Evolutionary conservation across 75 land plant genomes (phyloP).

Genomic region (Larix kaempferi): DNA sequence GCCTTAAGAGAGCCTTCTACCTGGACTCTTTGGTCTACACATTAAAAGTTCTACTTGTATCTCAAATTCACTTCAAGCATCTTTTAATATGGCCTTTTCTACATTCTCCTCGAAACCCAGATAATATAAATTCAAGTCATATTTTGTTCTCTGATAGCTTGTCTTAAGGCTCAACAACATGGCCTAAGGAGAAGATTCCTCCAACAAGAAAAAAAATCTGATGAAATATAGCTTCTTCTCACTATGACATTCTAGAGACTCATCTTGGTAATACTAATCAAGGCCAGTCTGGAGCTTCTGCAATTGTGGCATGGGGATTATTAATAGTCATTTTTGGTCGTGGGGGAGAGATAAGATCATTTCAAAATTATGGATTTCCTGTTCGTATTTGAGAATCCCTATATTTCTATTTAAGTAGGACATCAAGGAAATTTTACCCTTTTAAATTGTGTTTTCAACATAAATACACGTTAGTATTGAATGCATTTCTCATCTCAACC

Average conservation of each 20-base stretch:
- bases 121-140: constrained; percentile 25
- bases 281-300: neutral
- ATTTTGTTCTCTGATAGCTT: constrained; percentile 51
- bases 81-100: neutral
- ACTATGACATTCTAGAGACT: neutral
- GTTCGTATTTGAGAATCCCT: constrained; percentile 19
- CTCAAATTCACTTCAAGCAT: constrained; percentile 2
- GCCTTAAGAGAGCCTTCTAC: too few relatives aligned
- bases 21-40: too few relatives aligned
- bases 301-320: constrained; percentile 43
- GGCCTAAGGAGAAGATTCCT: constrained; percentile 83
- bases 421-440: neutral
- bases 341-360: constrained; percentile 58
- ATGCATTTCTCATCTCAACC: neutral
- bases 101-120: neutral
- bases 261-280: neutral
- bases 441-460: neutral
- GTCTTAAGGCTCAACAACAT: constrained; percentile 16
- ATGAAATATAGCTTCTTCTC: neutral
- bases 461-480: neutral
- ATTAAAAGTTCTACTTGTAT: too few relatives aligned
- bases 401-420: neutral
- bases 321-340: constrained; percentile 71
- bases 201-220: constrained; percentile 13
- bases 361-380: constrained; percentile 16